Conservation (phyloP, 805 yeast species). For the Allodekkera sacchari region DNA sequence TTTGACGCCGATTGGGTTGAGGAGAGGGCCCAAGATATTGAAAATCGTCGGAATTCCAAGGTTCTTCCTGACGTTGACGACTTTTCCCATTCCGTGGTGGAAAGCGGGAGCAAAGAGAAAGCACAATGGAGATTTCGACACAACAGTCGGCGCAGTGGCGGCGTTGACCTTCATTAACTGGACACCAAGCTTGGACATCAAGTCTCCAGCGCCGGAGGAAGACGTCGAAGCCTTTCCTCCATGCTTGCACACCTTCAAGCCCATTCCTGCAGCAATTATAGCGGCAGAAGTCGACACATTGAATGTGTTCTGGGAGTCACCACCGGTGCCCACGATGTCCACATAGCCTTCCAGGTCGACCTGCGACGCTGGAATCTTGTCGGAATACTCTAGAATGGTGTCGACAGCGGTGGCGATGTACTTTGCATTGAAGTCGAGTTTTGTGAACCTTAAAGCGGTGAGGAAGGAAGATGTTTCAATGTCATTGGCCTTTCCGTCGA, state of each 20-base stretch:
- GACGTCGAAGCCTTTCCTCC: constrained; percentile 98
- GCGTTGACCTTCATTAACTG: constrained; percentile 63
- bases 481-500: constrained; percentile 53
- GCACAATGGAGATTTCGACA: constrained; percentile 44
- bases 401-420: constrained; percentile 81
- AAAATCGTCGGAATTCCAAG: constrained; percentile 90
- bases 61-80: constrained; percentile 67
- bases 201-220: constrained; percentile 88
- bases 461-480: constrained; percentile 74
- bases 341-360: constrained; percentile 47
- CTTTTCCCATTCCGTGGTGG: constrained; percentile 84
- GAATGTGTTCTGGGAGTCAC: constrained; percentile 96
- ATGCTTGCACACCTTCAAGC: constrained; percentile 77
- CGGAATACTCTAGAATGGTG: constrained; percentile 61
- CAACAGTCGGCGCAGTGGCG: constrained; percentile 49
- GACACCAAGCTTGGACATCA: constrained; percentile 75
- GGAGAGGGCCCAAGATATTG: constrained; percentile 86
- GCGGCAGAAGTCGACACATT: constrained; percentile 95
- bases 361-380: constrained; percentile 35
- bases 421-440: constrained; percentile 73
- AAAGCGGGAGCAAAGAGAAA: constrained; percentile 89
- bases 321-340: constrained; percentile 98
- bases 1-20: constrained; percentile 79
- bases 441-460: constrained; percentile 63
- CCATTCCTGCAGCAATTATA: constrained; percentile 88